Evolutionary conservation across 2,329 filamentous ascomycete species (phyloP), one percentile per base, ranked within the genome.

Genomic region (Colletotrichum sp.): DNA sequence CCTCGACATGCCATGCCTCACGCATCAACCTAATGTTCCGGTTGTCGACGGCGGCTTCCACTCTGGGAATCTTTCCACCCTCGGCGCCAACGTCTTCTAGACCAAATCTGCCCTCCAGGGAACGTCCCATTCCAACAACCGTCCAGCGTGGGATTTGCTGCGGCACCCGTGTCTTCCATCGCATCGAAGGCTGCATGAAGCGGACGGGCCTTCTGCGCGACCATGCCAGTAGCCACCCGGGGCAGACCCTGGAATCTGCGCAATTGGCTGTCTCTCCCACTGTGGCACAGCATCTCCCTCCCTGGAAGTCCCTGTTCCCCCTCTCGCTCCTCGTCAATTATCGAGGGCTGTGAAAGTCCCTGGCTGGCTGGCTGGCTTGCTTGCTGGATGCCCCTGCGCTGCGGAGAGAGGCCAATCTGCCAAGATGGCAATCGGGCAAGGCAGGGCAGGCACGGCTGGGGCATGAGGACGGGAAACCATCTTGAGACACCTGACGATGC

Each of bases 401-500:
- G 44, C 44, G 44, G 44, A 49, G 57, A 21, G 32, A 68, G 69
- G 63, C 21, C 26, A 49, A 44, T 68, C 55, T 71, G 62, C 69
- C 69, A 72, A 60, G 67, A 32, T 44, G 21, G 44, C 44, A 67
- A 67, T 67, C 68, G 72, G 57, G 44, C 15, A 63, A 30, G 71
- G 26, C 68, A 64, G 30, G 68, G 52, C 68, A 72, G 44, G 62
- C 68, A 72, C 57, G 69, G 44, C 63, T 64, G 39, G 32, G 73
- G 70, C 68, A 71, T 65, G 73, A 49, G 68, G 69, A 72, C 68
- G 69, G 73, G 73, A 76, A 76, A 76, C 73, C 64, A 24, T 68
- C 39, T 57, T 73, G 70, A 76, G 73, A 76, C 73, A 76, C 36
- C 69, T 76, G 73, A 76, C 64, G 64, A 52, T 73, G 64, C 12